A percentile compares a stretch with the other conserved stretches of the same genome.
These are phyloP conservation scores for Boletus reticulatus DNA, from an alignment of 768 basidiomycete species.

Conservation along the genomic window DNA sequence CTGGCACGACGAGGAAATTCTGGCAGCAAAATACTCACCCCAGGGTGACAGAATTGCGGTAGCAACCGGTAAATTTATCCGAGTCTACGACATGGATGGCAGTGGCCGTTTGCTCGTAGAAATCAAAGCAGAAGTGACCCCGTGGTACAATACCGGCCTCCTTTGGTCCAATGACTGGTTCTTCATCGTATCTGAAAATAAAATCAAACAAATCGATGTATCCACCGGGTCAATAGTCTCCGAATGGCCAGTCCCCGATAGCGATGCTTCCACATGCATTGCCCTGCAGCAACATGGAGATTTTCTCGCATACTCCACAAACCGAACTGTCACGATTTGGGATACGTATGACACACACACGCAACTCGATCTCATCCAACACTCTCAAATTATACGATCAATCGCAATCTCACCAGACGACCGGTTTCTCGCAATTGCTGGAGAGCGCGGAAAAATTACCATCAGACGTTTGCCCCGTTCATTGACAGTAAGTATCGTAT, in stretches of 20 bases:
- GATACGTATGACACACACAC: neutral
- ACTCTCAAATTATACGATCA: neutral
- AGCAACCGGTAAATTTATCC: neutral
- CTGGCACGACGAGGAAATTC: neutral
- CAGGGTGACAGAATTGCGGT: neutral
- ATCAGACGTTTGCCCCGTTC: neutral
- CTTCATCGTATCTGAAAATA: neutral
- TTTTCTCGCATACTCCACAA: neutral
- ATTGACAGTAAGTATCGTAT: neutral
- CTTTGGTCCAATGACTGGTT: conserved; percentile 4
- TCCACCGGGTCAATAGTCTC: neutral
- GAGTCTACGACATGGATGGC: neutral
- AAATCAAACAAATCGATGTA: neutral
- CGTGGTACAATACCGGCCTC: conserved; percentile 4
- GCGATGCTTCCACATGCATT: neutral
- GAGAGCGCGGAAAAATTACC: neutral
- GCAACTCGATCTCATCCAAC: neutral
- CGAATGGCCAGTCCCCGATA: neutral
- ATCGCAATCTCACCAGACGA: conserved; percentile 1
- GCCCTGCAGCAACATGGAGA: neutral
- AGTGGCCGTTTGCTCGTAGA: neutral
- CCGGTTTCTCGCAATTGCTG: neutral
- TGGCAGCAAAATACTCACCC: neutral
- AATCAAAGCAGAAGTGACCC: neutral
- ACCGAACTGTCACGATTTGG: neutral